Conservation (phyloP, 23 red algal genomes). For the Gracilaria domingensis region DNA sequence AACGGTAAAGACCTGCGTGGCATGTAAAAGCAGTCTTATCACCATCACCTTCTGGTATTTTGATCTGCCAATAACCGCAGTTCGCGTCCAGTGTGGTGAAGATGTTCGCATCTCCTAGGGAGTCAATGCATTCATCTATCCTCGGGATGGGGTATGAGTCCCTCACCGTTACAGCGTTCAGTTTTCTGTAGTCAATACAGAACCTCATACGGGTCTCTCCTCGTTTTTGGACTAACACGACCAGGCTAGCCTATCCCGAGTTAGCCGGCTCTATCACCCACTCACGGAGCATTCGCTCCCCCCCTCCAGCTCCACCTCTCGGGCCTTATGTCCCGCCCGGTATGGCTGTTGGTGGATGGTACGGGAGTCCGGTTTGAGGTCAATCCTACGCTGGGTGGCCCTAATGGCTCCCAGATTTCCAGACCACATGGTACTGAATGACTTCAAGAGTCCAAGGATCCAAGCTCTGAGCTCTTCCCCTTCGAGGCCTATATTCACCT, state of each 20-base stretch:
- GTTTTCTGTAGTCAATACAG: conserved; percentile 1
- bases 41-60: neutral
- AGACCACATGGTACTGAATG: no score
- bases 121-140: conserved; percentile 56
- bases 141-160: conserved; percentile 40
- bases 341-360: neutral
- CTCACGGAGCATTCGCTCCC: neutral
- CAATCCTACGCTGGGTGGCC: neutral
- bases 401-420: neutral
- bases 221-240: neutral
- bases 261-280: neutral
- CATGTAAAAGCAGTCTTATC: conserved; percentile 13
- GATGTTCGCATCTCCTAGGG: conserved; percentile 19
- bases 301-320: neutral
- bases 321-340: neutral
- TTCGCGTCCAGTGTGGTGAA: conserved; percentile 43
- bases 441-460: no score
- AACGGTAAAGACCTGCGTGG: conserved; percentile 3
- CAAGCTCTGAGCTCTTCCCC: no score
- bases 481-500: no score
- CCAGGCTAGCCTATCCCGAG: neutral
- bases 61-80: conserved; percentile 53
- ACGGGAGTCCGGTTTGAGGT: neutral
- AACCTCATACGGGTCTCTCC: neutral
- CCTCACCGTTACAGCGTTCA: conserved; percentile 24